Evolutionary conservation across 2,329 filamentous ascomycete species (phyloP), one percentile per base, ranked within the genome.

Genomic region (Trichoderma harzianum): DNA sequence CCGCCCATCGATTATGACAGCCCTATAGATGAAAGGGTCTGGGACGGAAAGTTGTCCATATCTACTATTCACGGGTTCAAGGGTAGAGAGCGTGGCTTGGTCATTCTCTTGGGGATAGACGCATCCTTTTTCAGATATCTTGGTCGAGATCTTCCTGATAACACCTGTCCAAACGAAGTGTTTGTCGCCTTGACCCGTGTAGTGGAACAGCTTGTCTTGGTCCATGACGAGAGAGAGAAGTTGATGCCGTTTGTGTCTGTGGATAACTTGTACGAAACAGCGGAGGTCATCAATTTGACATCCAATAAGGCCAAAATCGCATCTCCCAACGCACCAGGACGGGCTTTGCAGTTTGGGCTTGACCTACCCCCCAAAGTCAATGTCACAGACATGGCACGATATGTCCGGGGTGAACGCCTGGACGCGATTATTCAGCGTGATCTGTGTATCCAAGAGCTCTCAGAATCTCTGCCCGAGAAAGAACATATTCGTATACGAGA

Each of bases 1-100:
- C 18, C 47, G 30, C 47, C 70, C 3, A 18, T 63, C 5, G 57
- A 68, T 16, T 58, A 72, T 1, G 39, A 72, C 6, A 65, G 67
- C 6, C 66, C 73, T 24, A 62, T 79, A 3, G 66, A 80, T 28
- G 74, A 79, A 21, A 67, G 30, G 3, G 76, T 78, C 6, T 77
- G 76, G 6, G 21, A 73, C 5, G 76, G 77, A 12, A 80, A 80
- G 66, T 14, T 80, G 24, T 77, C 76, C 11, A 71, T 79, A 12
- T 78, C 78, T 16, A 79, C 77, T 0, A 79, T 79, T 57, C 78
- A 80, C 43, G 77, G 79, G 51, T 80, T 80, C 72, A 80, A 80
- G 55, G 65, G 79, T 5, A 77, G 74, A 55, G 78, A 80, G 72
- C 78, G 78, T 18, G 72, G 78, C 43, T 67, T 80, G 2, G 57